Conservation (phyloP, 208 protist species). For the Crithidia thermophila region DNA sequence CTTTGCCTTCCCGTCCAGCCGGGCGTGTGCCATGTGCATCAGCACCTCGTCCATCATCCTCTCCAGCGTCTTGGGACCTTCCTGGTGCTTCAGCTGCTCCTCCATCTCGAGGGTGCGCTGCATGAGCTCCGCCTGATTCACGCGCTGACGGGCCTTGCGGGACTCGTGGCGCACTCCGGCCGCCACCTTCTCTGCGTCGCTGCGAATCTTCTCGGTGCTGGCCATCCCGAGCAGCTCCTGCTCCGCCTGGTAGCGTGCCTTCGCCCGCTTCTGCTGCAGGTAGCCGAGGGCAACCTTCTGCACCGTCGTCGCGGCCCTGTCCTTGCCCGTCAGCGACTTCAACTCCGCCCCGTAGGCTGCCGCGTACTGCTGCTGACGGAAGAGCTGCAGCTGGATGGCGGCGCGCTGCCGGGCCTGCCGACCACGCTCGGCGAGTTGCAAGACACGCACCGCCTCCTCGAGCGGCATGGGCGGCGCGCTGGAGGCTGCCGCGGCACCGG, state of each 20-base stretch:
- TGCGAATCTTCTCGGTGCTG: conserved; percentile 36
- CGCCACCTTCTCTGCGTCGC: conserved; percentile 32
- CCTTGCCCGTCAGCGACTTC: conserved; percentile 71
- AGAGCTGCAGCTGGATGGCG: conserved; percentile 89
- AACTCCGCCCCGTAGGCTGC: conserved; percentile 54
- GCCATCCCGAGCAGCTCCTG: conserved; percentile 90
- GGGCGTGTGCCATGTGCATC: conserved; percentile 91
- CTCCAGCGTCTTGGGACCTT: conserved; percentile 94
- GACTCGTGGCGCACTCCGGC: conserved; percentile 49
- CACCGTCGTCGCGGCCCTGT: conserved; percentile 86
- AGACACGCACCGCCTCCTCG: conserved; percentile 84
- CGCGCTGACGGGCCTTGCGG: conserved; percentile 84
- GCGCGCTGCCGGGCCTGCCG: conserved; percentile 95
- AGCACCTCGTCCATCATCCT: conserved; percentile 93
- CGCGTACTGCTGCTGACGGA: conserved; percentile 83
- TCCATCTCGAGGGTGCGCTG: conserved; percentile 82
- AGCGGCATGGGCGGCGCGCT: conserved; percentile 56
- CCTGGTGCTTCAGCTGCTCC: conserved; percentile 79
- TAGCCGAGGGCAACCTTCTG: conserved; percentile 91
- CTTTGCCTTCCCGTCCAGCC: conserved; percentile 79
- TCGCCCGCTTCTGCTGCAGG: conserved; percentile 74
- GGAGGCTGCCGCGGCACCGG: background rate
- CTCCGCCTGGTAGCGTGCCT: conserved; percentile 78
- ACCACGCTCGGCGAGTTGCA: conserved; percentile 95
- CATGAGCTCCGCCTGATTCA: conserved; percentile 89